Evolutionary conservation across 1,139 yeast genomes (phyloP), one percentile per base, ranked within the genome.

Genomic region (Pichia sp.): DNA sequence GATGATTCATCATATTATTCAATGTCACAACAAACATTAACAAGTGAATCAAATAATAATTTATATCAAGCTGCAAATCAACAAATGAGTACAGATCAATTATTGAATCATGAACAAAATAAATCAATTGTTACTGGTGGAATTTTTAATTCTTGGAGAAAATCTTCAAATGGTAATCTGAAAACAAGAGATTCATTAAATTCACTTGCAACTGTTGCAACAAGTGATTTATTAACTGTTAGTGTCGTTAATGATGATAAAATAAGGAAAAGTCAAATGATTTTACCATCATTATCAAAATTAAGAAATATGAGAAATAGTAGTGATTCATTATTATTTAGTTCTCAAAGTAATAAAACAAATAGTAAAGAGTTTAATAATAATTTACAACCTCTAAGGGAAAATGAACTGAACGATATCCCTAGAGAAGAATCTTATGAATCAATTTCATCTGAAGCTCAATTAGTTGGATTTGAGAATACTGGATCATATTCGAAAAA

Each of bases 191-290:
- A 76, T 41, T 84, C 94, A 22, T 71, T 78, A 48, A 77, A 76
- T 30, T 85, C 96, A 0, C 59, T 85, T 52, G 90, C 92, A 31
- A 87, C 96, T 0, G 92, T 89, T 27, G 82, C 92, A 40, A 86
- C 96, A 0, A 89, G 82, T 47, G 94, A 87, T 62, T 70, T 89
- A 39, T 74, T 87, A 58, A 83, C 89, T 9, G 87, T 92, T 34
- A 75, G 90, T 56, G 90, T 87, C 25, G 84, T 80, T 24, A 83
- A 80, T 54, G 67, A 68, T 40, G 64, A 65, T 36, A 57, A 68
- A 30, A 63, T 63, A 37, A 68, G 69, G 50, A 56, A 57, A 41
- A 59, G 64, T 35, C 66, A 62, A 46, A 40, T 57, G 45, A 50
- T 54, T 32, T 48, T 57, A 46, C 49, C 60, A 20, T 30, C 30